Evolutionary conservation across 371 early-diverging fungal genomes (phyloP), one percentile per base, ranked within the genome.

Genomic region (Apophysomyces ossiformis): DNA sequence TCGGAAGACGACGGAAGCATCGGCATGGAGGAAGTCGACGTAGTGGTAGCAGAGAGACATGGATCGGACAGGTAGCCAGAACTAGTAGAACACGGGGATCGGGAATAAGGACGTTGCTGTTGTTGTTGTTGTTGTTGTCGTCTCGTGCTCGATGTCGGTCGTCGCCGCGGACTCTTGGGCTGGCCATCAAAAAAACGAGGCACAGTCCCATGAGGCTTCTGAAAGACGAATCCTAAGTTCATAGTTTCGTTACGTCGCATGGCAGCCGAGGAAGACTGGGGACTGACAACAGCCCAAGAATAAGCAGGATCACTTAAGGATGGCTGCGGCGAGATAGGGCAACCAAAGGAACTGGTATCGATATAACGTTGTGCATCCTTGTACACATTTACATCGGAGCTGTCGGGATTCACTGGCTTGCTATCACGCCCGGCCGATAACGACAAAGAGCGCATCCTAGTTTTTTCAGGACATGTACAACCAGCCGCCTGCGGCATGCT

Each of bases 381-480:
- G 21, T 50, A 50, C n/a, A 9, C 18, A 50, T 50, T 50, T 16
- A 21, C 21, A 21, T 50, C 54, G 54, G 54, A 50, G 54, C 54
- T 50, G 21, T 50, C 54, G 54, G 54, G 21, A 50, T 9, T 50
- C 9, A 16, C 54, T 9, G 54, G 4, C 21, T 16, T 50, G 54
- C 21, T 50, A 50, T 50, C 21, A 21, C 21, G 54, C 54, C 21
- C 54, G 18, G 54, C 21, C 21, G 54, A 50, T 9, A 50, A 18
- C 5, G 54, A 50, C 21, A 50, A 50, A 50, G 54, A 50, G 21
- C 54, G 54, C 54, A 50, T 50, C 54, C 21, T 50, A 26, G 54
- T 9, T 50, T 50, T 50, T 50, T 50, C 54, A 50, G 54, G 54
- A 50, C 54, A 50, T 50, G 54, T 50, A 21, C 54, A 50, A 50